Base-by-base conservation (phyloP, 305 asterid species). In the Ilex paraguariensis region DNA sequence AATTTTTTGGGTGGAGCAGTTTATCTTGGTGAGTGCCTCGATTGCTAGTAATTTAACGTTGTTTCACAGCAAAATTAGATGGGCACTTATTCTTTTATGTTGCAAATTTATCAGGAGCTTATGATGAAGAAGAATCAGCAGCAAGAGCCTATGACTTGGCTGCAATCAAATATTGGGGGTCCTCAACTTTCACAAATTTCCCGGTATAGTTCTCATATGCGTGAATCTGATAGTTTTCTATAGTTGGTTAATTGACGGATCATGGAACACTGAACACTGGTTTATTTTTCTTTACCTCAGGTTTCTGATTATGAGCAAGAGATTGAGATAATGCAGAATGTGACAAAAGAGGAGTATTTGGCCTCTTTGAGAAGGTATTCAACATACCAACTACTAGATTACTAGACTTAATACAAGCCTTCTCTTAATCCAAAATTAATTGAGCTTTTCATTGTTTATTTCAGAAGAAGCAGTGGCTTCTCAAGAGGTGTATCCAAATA, bases 61-160 rank as follows among this genome's bases (percentile, higher is more conserved):
- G 7, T 54, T 15, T 15, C n/a, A 8, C n/a, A 36, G 9, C 31
- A 15, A 15, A 54, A 5, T 7, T 15, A 28, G n/a, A 8, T 14
- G 57, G n/a, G 30, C 57, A 15, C 10, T 14, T 15, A 14, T 21
- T 32, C 13, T 54, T 14, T 28, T 15, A 54, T 15, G 11, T 54
- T 54, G 52, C 13, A 6, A 10, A 6, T 54, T 8, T 54, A 14
- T 14, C 58, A 80, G 87, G 94, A 36, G 95, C 95, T 13, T 87
- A 80, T 72, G 90, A 84, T 62, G 87, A 84, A 44, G 91, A 87
- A 66, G 95, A 82, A 75, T 82, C 86, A 42, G 90, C 91, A 66
- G 92, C 90, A 59, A 77, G 90, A 74, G 85, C 95, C 46, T 87
- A 84, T 67, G 91, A 82, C 82, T 67, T 82, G 61, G 91, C 87